Percentiles rank a stretch among this genome's conserved stretches.
Evolutionary conservation across 768 basidiomycete genomes (phyloP).

Genomic region (Lentinula raphanica): DNA sequence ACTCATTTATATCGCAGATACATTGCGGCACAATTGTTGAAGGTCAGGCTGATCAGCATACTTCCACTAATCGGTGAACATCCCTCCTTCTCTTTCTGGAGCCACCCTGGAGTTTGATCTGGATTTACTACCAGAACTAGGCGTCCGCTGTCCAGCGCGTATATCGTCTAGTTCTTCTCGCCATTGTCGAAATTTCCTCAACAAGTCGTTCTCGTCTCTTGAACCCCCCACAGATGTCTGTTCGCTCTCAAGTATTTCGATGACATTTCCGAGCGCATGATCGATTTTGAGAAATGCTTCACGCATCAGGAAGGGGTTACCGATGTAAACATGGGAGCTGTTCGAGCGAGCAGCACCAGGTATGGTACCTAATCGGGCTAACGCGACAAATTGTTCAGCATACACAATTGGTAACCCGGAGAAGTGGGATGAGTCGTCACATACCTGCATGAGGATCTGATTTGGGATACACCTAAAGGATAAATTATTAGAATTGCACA

Average conservation of each 20-base stretch:
- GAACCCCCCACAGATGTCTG: constrained; percentile 29
- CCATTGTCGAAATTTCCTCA: constrained; percentile 39
- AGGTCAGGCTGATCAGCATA: no score
- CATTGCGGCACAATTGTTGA: no score
- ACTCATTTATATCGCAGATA: no score
- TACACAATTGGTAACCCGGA: no score
- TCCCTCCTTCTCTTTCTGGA: constrained; percentile 24
- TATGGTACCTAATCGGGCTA: not conserved
- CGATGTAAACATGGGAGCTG: constrained; percentile 19
- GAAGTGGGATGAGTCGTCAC: not conserved
- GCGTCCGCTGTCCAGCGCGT: constrained; percentile 15
- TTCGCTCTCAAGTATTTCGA: constrained; percentile 40
- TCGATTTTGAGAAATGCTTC: constrained; percentile 40
- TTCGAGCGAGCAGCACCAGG: constrained; percentile 1
- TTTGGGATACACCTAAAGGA: constrained; percentile 1
- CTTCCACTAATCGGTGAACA: constrained; percentile 25
- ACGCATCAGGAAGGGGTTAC: constrained; percentile 44
- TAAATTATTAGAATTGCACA: not conserved
- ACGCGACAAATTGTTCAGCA: not conserved
- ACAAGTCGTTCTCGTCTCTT: constrained; percentile 25
- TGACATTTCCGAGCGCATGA: constrained; percentile 36
- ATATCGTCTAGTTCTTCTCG: constrained; percentile 34
- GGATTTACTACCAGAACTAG: constrained; percentile 9
- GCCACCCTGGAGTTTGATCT: constrained; percentile 11
- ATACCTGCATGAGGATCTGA: constrained; percentile 3